A percentile compares a stretch with the other conserved stretches of the same genome.
Evolutionary conservation across 78 protist genomes (phyloP).

Genomic region (Acrasis kona): DNA sequence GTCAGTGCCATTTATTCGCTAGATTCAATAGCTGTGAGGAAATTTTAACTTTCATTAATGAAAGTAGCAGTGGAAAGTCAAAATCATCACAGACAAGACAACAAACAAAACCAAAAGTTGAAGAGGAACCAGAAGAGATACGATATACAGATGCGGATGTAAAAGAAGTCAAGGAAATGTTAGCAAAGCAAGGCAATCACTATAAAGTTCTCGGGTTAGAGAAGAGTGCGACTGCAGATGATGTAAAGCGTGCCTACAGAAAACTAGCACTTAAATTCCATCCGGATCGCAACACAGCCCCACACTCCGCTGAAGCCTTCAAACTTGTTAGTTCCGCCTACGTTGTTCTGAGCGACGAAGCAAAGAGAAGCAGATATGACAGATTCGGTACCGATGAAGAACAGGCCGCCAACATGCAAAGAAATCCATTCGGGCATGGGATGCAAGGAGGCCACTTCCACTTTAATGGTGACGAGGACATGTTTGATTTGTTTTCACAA

Average conservation of each 20-base stretch:
- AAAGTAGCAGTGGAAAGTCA: too few species aligned
- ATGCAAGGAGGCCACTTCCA: too few species aligned
- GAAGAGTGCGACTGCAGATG: conserved; percentile 1
- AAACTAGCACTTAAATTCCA: background rate
- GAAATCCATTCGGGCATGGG: too few species aligned
- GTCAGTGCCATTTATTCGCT: too few species aligned
- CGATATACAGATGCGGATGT: too few species aligned
- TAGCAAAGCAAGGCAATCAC: background rate
- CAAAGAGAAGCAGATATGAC: background rate
- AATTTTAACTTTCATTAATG: too few species aligned
- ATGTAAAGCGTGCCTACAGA: background rate
- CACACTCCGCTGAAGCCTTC: background rate
- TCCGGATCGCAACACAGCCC: background rate
- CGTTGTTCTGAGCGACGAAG: background rate
- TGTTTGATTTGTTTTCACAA: too few species aligned
- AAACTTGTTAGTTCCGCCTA: background rate
- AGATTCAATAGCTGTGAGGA: too few species aligned
- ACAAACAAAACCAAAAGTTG: background rate
- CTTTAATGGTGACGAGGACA: too few species aligned
- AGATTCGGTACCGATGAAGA: background rate
- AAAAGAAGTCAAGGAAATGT: background rate
- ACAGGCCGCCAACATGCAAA: too few species aligned
- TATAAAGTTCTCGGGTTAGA: background rate
- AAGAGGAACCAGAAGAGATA: background rate
- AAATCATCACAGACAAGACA: too few species aligned